phyloP scores from a whole-genome alignment of 139 green algal species.

The Chlamydomonas asymmetrica region DNA sequence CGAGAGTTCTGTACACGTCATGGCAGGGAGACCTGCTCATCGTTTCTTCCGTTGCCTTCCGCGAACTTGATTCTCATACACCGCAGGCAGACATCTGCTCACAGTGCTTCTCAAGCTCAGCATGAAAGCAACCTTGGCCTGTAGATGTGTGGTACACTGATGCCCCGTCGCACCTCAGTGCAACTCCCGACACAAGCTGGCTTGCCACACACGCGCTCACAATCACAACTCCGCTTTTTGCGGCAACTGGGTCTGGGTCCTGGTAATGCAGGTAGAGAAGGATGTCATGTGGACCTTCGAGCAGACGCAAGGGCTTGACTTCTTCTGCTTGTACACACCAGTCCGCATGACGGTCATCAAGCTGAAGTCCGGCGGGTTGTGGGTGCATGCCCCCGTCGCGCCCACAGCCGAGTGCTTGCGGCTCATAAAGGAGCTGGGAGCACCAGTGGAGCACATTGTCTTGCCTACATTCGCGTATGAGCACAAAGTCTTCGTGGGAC shows the following conservation, averaged over 20 bases:
- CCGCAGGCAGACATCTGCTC: too few species aligned
- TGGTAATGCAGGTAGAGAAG: slow-evolving; percentile 65
- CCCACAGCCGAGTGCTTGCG: slow-evolving; percentile 75
- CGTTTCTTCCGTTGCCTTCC: too few species aligned
- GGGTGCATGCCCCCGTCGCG: slow-evolving; percentile 86
- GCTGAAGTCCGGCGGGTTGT: slow-evolving; percentile 71
- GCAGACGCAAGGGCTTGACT: slow-evolving; percentile 67
- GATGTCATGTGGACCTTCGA: slow-evolving; percentile 88
- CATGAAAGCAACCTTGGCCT: too few species aligned
- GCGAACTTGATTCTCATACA: too few species aligned
- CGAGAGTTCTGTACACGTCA: too few species aligned
- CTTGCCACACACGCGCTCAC: too few species aligned
- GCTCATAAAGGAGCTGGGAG: slow-evolving; percentile 70
- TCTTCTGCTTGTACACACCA: slow-evolving; percentile 78
- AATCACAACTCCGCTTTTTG: slow-evolving; percentile 7
- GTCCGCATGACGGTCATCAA: slow-evolving; percentile 87
- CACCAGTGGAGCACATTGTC: slow-evolving; percentile 83
- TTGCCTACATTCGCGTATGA: slow-evolving; percentile 90
- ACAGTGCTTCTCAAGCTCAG: too few species aligned
- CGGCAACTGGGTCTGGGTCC: not conserved
- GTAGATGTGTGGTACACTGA: too few species aligned
- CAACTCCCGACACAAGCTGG: too few species aligned
- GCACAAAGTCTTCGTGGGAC: slow-evolving; percentile 91
- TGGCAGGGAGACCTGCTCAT: too few species aligned
- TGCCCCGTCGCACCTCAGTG: too few species aligned